Evolutionary conservation across 2,329 filamentous ascomycete species (phyloP), one percentile per base, ranked within the genome.

Genomic region (Clonostachys solani): DNA sequence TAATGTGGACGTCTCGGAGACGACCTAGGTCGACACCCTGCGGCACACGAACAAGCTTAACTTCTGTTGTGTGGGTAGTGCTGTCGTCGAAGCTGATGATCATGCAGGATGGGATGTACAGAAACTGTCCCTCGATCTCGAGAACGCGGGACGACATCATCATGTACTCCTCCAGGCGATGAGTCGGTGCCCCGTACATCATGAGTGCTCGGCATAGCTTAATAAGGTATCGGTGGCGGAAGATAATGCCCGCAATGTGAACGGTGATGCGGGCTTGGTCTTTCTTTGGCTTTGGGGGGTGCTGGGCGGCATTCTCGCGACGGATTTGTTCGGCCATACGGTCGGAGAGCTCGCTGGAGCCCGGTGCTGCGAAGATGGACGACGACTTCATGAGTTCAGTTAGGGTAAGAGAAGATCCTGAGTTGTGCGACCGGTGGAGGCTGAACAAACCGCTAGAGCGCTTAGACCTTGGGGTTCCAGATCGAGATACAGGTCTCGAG

Each of bases 51-150:
- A 91, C 83, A 33, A 91, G 76, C 66, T 89, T 88, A 51, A 91
- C 86, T 60, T 90, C 86, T n/a, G 86, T 86, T 0, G 87, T 91
- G 58, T 91, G 86, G 0, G 86, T 89, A 1, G 68, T 66, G 52
- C 68, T 73, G 52, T 92, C 88, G 58, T 88, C 91, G 59, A 96
- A 96, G 5, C 89, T 92, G 60, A 96, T 87, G 48, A 96, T 88
- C 92, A 96, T 96, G 60, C 89, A 95, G 0, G 89, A 89, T 0
- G 92, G 91, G 33, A 96, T 81, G 61, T 96, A 96, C 18, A 96
- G 71, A 56, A 94, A 96, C 58, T 95, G 90, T 6, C 86, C 87
- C 54, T 95, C 87, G 15, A 96, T 92, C 64, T 92, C 88, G 36
- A 96, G 77, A 2, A 94, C 88, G n/a, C 88, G 80, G 2, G 92